A percentile compares a stretch with the other conserved stretches of the same genome.
These are phyloP conservation scores for Candida gorgasii DNA, from an alignment of 805 yeast species.

Conservation along the genomic window DNA sequence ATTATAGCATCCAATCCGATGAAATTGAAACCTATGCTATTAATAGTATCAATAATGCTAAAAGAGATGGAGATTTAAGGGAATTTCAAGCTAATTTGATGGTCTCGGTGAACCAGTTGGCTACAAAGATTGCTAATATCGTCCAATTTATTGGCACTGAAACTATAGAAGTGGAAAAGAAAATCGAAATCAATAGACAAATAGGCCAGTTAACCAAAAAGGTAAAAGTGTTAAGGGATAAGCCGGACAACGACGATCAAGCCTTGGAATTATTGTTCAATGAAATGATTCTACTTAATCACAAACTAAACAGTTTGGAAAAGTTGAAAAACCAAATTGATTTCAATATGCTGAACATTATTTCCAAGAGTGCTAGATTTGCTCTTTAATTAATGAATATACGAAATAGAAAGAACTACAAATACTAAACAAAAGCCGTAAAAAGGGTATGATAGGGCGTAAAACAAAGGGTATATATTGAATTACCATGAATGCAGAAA, in stretches of 20 bases:
- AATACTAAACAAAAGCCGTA: too few species aligned
- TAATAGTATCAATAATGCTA: slow-evolving; percentile 29
- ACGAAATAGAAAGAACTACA: too few species aligned
- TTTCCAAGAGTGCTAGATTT: slow-evolving; percentile 1
- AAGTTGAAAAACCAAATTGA: slow-evolving; percentile 15
- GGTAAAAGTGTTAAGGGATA: slow-evolving; percentile 14
- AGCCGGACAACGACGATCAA: not conserved
- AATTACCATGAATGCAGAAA: too few species aligned
- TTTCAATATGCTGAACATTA: slow-evolving; percentile 6
- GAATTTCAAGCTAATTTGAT: slow-evolving; percentile 5
- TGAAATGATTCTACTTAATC: slow-evolving; percentile 31
- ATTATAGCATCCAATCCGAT: slow-evolving; percentile 23
- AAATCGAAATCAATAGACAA: slow-evolving; percentile 22
- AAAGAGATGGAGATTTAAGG: slow-evolving; percentile 20
- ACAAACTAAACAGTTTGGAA: slow-evolving; percentile 28
- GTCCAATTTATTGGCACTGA: slow-evolving; percentile 16
- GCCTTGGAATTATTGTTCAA: slow-evolving; percentile 22
- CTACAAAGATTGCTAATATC: slow-evolving; percentile 22
- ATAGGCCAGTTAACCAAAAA: slow-evolving; percentile 25
- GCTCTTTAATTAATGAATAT: not conserved
- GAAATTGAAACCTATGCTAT: slow-evolving; percentile 36
- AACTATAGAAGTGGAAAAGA: slow-evolving; percentile 5
- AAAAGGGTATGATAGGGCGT: too few species aligned
- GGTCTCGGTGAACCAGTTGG: slow-evolving; percentile 22
- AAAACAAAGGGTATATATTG: too few species aligned